phyloP scores from a whole-genome alignment of 306 rosid species.

The Betula pendula region DNA sequence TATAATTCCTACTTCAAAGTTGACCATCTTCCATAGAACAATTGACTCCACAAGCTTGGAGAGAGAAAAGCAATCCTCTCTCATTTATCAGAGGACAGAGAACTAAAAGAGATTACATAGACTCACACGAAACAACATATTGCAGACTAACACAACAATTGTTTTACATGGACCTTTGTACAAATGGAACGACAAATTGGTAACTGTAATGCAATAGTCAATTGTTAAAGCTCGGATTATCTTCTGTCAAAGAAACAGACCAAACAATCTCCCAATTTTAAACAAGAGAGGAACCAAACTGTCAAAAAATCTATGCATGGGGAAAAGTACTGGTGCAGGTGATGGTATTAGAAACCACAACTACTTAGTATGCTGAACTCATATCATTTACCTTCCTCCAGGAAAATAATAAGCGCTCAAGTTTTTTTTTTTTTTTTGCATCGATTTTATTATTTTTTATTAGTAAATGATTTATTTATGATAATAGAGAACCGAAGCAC shows the following conservation, averaged over 20 bases:
- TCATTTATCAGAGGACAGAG: not conserved
- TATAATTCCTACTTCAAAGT: not conserved
- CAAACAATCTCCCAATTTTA: not conserved
- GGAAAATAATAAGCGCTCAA: not conserved
- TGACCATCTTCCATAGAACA: conserved; percentile 2
- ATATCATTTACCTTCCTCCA: not conserved
- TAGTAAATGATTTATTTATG: not conserved
- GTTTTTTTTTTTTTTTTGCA: not conserved
- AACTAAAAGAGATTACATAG: not conserved
- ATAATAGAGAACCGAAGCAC: not conserved
- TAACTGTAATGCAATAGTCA: not conserved
- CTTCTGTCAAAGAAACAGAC: not conserved
- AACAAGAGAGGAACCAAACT: not conserved
- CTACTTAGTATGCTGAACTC: not conserved
- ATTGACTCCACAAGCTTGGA: not conserved
- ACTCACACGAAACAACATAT: not conserved
- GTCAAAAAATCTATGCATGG: not conserved
- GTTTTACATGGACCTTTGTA: not conserved
- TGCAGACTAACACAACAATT: not conserved
- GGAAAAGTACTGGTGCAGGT: not conserved
- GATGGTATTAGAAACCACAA: not conserved
- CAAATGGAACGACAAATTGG: not conserved
- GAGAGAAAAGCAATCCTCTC: conserved; percentile 2
- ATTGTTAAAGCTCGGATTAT: not conserved
- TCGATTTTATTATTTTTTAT: not conserved